These are phyloP conservation scores for Colletotrichum salicis DNA, from an alignment of 2,329 filamentous ascomycete genomes.

Conservation along the genomic window DNA sequence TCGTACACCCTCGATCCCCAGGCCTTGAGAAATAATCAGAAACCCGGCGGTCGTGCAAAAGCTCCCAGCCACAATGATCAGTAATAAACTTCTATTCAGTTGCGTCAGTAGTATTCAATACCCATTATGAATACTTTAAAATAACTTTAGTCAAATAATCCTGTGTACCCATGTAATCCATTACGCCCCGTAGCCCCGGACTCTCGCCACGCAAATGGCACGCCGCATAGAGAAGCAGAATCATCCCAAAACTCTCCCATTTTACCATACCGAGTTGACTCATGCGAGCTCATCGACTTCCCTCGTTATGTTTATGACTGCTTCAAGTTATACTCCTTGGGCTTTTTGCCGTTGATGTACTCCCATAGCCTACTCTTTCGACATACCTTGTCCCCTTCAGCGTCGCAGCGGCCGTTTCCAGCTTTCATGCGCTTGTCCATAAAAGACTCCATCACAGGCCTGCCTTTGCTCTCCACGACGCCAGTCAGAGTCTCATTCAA, in stretches of 20 bases:
- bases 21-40: too few species aligned
- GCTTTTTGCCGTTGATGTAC: conserved; percentile 2
- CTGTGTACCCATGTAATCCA: neutral
- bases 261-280: neutral
- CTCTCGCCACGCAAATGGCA: neutral
- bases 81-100: neutral
- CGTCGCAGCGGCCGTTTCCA: neutral
- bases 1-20: too few species aligned
- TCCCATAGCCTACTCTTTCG: conserved; percentile 1
- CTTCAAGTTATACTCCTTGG: neutral
- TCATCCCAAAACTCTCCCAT: neutral
- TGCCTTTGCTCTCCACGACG: conserved; percentile 27
- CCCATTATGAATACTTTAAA: neutral
- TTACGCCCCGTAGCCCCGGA: neutral
- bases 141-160: neutral
- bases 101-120: neutral
- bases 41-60: too few species aligned
- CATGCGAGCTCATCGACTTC: neutral
- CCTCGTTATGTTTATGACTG: neutral
- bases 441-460: conserved; percentile 2
- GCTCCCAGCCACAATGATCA: too few species aligned
- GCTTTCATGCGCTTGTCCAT: neutral
- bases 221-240: neutral
- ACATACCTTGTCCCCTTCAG: neutral
- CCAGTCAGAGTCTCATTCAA: conserved; percentile 18